Evolutionary conservation across 73 alveolate genomes (phyloP).

Genomic region (Urostyla sp.): DNA sequence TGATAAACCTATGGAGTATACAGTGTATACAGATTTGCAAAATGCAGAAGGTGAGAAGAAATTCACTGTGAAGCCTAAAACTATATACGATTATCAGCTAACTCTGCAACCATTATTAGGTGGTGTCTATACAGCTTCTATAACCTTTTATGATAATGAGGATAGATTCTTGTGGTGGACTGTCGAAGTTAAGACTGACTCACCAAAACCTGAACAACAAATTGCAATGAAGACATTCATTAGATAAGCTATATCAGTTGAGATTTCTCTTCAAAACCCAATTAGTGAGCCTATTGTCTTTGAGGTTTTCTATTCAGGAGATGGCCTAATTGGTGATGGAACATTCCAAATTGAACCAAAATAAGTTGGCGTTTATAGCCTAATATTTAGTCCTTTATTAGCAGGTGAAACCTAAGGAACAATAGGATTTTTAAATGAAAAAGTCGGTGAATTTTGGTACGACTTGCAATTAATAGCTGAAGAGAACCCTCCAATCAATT

Average conservation of each 20-base stretch:
- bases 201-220: slow-evolving; percentile 88
- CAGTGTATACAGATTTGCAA: slow-evolving; percentile 95
- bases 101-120: slow-evolving; percentile 94
- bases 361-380: slow-evolving; percentile 84
- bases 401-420: slow-evolving; percentile 94
- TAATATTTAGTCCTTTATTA: slow-evolving; percentile 90
- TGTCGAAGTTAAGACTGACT: slow-evolving; percentile 93
- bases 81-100: slow-evolving; percentile 74
- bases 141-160: slow-evolving; percentile 91
- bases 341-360: slow-evolving; percentile 86
- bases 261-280: slow-evolving; percentile 93
- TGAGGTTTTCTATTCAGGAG: slow-evolving; percentile 93
- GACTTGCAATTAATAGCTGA: slow-evolving; percentile 91
- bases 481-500: slow-evolving; percentile 86
- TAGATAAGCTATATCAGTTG: slow-evolving; percentile 94
- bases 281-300: slow-evolving; percentile 89
- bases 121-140: slow-evolving; percentile 95
- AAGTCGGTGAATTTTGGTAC: slow-evolving; percentile 98
- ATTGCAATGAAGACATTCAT: slow-evolving; percentile 87
- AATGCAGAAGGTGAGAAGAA: slow-evolving; percentile 91
- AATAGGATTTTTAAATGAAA: slow-evolving; percentile 92
- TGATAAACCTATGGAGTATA: slow-evolving; percentile 83
- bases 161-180: slow-evolving; percentile 97
- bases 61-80: slow-evolving; percentile 73
- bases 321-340: slow-evolving; percentile 92